A percentile compares a stretch with the other conserved stretches of the same genome.
phyloP scores from a whole-genome alignment of 495 filamentous ascomycete genomes.

The Xylaria intraflava region DNA sequence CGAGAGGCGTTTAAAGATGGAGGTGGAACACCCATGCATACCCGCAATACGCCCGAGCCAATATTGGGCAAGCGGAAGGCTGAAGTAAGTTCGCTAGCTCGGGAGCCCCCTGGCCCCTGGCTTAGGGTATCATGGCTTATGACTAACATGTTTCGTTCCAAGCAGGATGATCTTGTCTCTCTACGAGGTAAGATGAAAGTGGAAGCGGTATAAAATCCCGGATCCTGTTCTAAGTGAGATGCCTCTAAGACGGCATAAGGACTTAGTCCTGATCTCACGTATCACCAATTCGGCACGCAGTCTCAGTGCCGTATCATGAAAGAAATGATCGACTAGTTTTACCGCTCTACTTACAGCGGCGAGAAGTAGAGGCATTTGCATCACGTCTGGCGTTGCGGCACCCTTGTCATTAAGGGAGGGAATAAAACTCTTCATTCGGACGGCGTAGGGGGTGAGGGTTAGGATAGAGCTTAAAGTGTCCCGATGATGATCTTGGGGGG shows the following conservation, averaged over 20 bases:
- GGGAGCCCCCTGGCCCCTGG: neutral
- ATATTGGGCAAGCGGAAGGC: slow-evolving; percentile 73
- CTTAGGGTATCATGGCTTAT: neutral
- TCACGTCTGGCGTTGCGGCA: slow-evolving; percentile 10
- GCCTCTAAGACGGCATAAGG: neutral
- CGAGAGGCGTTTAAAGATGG: slow-evolving; percentile 70
- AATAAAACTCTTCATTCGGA: neutral
- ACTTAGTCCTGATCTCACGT: too few relatives aligned
- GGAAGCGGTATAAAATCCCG: slow-evolving; percentile 8
- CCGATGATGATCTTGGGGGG: neutral
- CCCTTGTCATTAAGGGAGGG: neutral
- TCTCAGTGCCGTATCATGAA: neutral
- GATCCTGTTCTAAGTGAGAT: neutral
- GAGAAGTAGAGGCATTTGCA: slow-evolving; percentile 7
- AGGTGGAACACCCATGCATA: slow-evolving; percentile 36
- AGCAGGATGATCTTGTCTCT: slow-evolving; percentile 27
- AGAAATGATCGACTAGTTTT: neutral
- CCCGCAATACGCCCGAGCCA: slow-evolving; percentile 54
- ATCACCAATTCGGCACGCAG: neutral
- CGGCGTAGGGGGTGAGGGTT: neutral
- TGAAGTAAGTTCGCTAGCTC: slow-evolving; percentile 46
- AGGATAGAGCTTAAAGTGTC: slow-evolving; percentile 6
- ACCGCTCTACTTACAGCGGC: neutral
- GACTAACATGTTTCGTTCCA: slow-evolving; percentile 19
- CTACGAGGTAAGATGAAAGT: slow-evolving; percentile 22